Evolutionary conservation across 2,329 filamentous ascomycete species (phyloP).

Genomic region (Ascocoryne sarcoides): DNA sequence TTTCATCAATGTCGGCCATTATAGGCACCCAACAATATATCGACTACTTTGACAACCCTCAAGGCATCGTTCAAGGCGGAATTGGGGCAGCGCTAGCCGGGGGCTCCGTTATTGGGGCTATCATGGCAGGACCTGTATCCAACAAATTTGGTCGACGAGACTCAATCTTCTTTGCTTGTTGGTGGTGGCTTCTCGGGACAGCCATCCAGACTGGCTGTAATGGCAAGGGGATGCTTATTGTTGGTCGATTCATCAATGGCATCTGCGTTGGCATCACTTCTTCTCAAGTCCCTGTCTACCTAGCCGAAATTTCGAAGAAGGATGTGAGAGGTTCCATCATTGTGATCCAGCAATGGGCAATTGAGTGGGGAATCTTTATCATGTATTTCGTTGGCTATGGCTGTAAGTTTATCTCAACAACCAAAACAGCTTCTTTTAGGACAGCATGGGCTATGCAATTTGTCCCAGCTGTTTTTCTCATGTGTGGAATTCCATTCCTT

Average conservation of each 20-base stretch:
- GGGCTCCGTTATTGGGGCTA: conserved; percentile 39
- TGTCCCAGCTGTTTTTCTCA: conserved; percentile 36
- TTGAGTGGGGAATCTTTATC: conserved; percentile 40
- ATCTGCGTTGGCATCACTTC: conserved; percentile 64
- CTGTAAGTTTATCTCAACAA: conserved; percentile 35
- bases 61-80: conserved; percentile 31
- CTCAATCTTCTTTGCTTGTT: conserved; percentile 36
- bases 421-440: conserved; percentile 39
- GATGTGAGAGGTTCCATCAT: conserved; percentile 36
- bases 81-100: conserved; percentile 41
- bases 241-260: conserved; percentile 63
- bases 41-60: conserved; percentile 41
- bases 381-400: conserved; percentile 42
- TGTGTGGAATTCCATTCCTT: conserved; percentile 34
- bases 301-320: conserved; percentile 47
- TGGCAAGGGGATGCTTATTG: conserved; percentile 56
- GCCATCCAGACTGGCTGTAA: conserved; percentile 44
- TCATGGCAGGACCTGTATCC: conserved; percentile 37
- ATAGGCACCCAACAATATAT: conserved; percentile 41
- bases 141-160: conserved; percentile 38
- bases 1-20: conserved; percentile 45
- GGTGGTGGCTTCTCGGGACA: conserved; percentile 38
- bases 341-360: conserved; percentile 38
- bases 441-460: conserved; percentile 41
- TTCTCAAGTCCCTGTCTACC: conserved; percentile 58